Base-by-base conservation (phyloP, 306 rosid genomes). In the Dalbergia cultrata region DNA sequence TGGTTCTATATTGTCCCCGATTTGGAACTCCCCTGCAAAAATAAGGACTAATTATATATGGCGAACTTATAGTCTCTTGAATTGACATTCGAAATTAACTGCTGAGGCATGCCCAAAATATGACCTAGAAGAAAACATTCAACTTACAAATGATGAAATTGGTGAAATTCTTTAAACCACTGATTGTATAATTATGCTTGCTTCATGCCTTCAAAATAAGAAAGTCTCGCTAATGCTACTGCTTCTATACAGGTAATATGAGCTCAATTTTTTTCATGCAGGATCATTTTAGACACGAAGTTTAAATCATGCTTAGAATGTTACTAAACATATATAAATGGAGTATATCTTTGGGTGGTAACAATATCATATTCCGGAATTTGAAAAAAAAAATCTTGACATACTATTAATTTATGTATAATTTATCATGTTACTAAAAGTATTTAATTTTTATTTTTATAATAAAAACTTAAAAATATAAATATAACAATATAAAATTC, bases 1-100 rank as follows among this genome's bases (percentile, higher is more conserved):
- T 41, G 95, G 92, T 33, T 72, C 71, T 76, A 95, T 84, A 22
- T 67, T 68, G 21, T 92, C 86, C 39, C 97, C 99, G 83, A 91
- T 91, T 85, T 95, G 97, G 79, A 85, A 95, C n/a, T 90, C 97
- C 68, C 97, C 97, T 92, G 81, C 80, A 85, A 62, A 80, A 47
- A 76, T 43, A 43, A 17, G 21, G 64, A 64, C 21, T 74, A 21
- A 9, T 66, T 65, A 50, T 13, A 37, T 17, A 37, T 31, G 26
- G 39, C n/a, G 49, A 69, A 47, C 50, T 43, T 59, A 37, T 37
- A 49, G 52, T 33, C 70, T 43, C 63, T 77, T 77, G 13, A 63
- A 63, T 56, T 78, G 59, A 72, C 59, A 57, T 57, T 9, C 47
- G 12, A 77, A 72, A 35, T 34, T 26, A 63, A n/a, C 45, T 6